Evolutionary conservation across 352 stramenopile genomes (phyloP), one percentile per base, ranked within the genome.

Genomic region (Phytophthora aleatoria): DNA sequence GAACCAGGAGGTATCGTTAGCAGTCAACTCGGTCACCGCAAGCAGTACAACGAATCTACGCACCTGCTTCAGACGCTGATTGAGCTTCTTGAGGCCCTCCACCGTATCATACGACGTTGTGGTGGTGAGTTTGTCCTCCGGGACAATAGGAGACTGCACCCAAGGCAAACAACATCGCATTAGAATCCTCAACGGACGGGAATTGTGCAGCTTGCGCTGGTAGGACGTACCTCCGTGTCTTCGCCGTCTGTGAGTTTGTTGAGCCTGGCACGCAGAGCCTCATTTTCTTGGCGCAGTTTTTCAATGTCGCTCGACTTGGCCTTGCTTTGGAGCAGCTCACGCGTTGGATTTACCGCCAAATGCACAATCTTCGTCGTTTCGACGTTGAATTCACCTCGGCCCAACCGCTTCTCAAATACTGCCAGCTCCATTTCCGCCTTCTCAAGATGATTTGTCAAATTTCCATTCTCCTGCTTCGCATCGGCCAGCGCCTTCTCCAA

Each of bases 351-450:
- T 12, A 94, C 69, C n/a, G 86, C 71, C 33, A 95, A 65, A 64
- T 96, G 89, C 9, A 96, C 75, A n/a, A 96, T 88, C 61, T 96
- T 96, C 27, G 86, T 95, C 15, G 78, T 93, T 38, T 87, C 73
- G 8, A 79, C 59, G 50, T 96, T 95, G 61, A 90, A 92, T 47
- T 94, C 85, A 35, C 87, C 87, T 50, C 74, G 69, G 24, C 83
- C 87, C 16, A 94, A 67, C 2, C 86, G 81, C 35, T 89, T 90
- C 59, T 96, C 86, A 35, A 90, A 79, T 20, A 83, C 58, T 1
- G 74, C 78, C 8, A 89, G 73, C 42, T 92, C 77, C 56, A 76
- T 80, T 60, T 94, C 82, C 4, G 68, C 68, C 47, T 83, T 85
- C 50, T 92, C 79, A 5, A 95, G 72, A 52, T 90, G 81, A 33